Evolutionary conservation across 768 basidiomycete genomes (phyloP).

Genomic region (Termitomyces sp.): DNA sequence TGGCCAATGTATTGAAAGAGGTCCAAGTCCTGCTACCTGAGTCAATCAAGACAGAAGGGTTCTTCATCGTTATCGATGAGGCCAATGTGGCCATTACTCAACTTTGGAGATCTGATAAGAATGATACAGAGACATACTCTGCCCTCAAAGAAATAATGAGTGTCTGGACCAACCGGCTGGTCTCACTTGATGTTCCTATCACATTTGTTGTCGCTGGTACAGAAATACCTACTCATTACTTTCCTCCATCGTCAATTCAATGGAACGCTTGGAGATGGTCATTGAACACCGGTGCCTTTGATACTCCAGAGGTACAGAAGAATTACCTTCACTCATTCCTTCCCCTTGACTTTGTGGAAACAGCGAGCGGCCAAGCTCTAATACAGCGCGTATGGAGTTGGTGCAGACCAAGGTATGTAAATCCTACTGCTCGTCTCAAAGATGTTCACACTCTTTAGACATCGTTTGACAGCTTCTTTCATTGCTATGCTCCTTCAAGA

Average conservation of each 20-base stretch:
- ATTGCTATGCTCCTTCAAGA: not conserved
- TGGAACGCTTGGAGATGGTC: not conserved
- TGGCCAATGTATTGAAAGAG: not conserved
- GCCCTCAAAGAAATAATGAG: not conserved
- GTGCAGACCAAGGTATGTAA: not conserved
- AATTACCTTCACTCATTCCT: not conserved
- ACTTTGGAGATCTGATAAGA: not conserved
- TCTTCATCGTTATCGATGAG: constrained; percentile 1
- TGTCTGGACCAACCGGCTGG: not conserved
- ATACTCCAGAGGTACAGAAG: not conserved
- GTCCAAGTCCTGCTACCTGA: not conserved
- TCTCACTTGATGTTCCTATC: not conserved
- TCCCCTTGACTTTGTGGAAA: not conserved
- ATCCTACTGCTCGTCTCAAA: no score
- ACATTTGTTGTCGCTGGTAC: not conserved
- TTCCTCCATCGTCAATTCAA: not conserved
- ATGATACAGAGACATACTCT: not conserved
- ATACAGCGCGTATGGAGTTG: not conserved
- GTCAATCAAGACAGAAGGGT: not conserved
- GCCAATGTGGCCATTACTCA: constrained; percentile 2
- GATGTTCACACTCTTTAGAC: not conserved
- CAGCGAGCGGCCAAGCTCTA: not conserved
- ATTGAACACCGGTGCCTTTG: not conserved
- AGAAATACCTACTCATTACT: not conserved
- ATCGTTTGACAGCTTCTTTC: not conserved